phyloP scores from a whole-genome alignment of 2,329 filamentous ascomycete genomes.

The Colletotrichum limetticola region DNA sequence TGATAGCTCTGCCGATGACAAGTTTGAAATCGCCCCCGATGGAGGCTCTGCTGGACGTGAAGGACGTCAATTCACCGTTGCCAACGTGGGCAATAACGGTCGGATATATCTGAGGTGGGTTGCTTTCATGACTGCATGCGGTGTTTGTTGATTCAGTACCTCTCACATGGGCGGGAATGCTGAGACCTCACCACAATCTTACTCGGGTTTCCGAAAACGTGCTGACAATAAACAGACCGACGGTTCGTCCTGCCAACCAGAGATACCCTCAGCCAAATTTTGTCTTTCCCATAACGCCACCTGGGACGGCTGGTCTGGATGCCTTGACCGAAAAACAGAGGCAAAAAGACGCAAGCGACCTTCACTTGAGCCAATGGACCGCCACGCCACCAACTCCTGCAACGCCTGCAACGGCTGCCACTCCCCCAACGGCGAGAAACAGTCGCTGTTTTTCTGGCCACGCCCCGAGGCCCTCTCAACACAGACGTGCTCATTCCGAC shows the following conservation, averaged over 20 bases:
- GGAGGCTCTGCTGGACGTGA: constrained; percentile 70
- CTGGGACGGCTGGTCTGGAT: constrained; percentile 68
- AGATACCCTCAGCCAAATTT: constrained; percentile 71
- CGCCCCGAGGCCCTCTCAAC: constrained; percentile 46
- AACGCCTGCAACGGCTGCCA: constrained; percentile 37
- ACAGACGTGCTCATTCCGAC: constrained; percentile 77
- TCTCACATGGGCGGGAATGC: constrained; percentile 21
- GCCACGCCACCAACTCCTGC: constrained; percentile 45
- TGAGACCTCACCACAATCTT: constrained; percentile 25
- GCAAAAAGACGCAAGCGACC: constrained; percentile 39
- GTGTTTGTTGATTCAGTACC: constrained; percentile 2
- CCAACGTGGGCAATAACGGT: constrained; percentile 85
- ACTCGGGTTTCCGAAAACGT: constrained; percentile 21
- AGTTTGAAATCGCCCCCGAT: constrained; percentile 68
- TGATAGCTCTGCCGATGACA: constrained; percentile 60
- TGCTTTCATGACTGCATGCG: constrained; percentile 10
- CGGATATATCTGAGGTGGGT: constrained; percentile 83
- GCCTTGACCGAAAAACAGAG: constrained; percentile 47
- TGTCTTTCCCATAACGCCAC: constrained; percentile 69
- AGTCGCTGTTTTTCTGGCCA: constrained; percentile 47
- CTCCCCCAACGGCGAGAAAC: constrained; percentile 48
- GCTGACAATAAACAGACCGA: constrained; percentile 58
- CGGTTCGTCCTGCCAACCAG: constrained; percentile 69
- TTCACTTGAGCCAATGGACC: constrained; percentile 55
- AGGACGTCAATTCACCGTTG: constrained; percentile 80